Percentiles rank a stretch among this genome's conserved stretches.
Evolutionary conservation across 306 rosid species (phyloP).

Genomic region (Dryas drummondii): DNA sequence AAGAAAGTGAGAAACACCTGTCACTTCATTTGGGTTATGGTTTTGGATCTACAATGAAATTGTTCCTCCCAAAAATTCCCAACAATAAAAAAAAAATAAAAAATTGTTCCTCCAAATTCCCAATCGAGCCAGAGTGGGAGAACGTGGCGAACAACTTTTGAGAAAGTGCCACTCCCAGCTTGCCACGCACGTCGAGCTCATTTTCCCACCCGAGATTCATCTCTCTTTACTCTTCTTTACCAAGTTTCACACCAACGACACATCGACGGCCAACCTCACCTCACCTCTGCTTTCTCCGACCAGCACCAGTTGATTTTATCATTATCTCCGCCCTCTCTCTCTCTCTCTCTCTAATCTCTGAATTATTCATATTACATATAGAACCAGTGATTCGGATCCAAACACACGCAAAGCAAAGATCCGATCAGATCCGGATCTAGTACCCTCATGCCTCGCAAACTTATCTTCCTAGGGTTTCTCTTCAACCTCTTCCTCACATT

Average conservation of each 20-base stretch:
- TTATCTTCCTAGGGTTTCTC: slow-evolving; percentile 35
- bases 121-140: not conserved
- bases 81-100: no score
- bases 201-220: not conserved
- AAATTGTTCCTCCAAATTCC: not conserved
- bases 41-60: not conserved
- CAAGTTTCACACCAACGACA: not conserved
- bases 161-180: not conserved
- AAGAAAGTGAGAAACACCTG: not conserved
- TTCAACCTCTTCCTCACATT: slow-evolving; percentile 18
- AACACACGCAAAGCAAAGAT: slow-evolving; percentile 11
- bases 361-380: not conserved
- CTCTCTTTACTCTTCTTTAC: not conserved
- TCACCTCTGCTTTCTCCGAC: slow-evolving; percentile 23
- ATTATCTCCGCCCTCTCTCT: not conserved
- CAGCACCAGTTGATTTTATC: slow-evolving; percentile 15
- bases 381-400: slow-evolving; percentile 1
- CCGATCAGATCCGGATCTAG: slow-evolving; percentile 37
- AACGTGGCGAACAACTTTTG: slow-evolving; percentile 9
- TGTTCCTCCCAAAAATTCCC: not conserved
- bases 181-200: not conserved
- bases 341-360: not conserved
- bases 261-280: slow-evolving; percentile 33
- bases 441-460: slow-evolving; percentile 62
- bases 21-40: not conserved